Evolutionary conservation across 305 asterid species (phyloP), one percentile per base, ranked within the genome.

Genomic region (Petunia hybrid): DNA sequence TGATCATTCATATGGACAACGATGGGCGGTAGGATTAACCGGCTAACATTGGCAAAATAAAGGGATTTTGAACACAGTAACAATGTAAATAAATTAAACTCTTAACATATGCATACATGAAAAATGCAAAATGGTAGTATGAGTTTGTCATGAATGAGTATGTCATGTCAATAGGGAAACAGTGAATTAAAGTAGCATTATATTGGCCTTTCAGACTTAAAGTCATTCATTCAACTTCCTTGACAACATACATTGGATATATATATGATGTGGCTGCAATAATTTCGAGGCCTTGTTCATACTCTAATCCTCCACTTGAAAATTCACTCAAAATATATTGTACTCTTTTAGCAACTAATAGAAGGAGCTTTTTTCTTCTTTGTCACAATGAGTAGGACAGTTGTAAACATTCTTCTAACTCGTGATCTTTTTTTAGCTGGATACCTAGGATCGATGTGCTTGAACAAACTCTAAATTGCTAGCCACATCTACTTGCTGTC

Each of bases 131-230:
- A n/a, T n/a, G n/a, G n/a, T n/a, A n/a, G n/a, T n/a, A n/a, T n/a
- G n/a, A n/a, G n/a, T n/a, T n/a, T n/a, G n/a, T n/a, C n/a, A n/a
- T n/a, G n/a, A n/a, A n/a, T n/a, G n/a, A n/a, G n/a, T n/a, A n/a
- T n/a, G n/a, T n/a, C n/a, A n/a, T n/a, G n/a, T n/a, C n/a, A n/a
- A n/a, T n/a, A n/a, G n/a, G n/a, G n/a, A 70, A 45, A 86, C 78
- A 74, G 68, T 83, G 61, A 76, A 46, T 57, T 86, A 81, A 77
- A 82, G 85, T 81, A 31, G 45, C 67, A 45, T 1, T 38, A n/a
- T n/a, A n/a, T n/a, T n/a, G n/a, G 14, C 68, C 70, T 59, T 77
- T 81, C 77, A 35, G 22, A 2, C 65, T 8, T 67, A 51, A 64
- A 59, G 76, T 55, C 51, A 8, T 36, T 75, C 42, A 4, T 40